These are phyloP conservation scores for Rhizophora apiculata DNA, from an alignment of 345 rosid genomes.

Conservation along the genomic window DNA sequence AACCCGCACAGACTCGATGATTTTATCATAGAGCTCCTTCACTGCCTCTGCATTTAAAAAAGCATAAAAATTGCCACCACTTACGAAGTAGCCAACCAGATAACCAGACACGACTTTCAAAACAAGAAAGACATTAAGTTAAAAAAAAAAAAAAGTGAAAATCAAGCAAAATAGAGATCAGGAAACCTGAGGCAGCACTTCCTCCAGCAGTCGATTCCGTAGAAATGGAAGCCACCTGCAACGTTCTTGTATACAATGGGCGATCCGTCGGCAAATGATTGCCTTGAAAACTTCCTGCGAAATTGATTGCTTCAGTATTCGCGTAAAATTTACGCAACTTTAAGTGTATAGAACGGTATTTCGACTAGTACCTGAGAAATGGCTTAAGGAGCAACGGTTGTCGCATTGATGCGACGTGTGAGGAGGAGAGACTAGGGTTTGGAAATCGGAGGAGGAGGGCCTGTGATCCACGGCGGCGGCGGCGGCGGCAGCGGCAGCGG, in stretches of 20 bases:
- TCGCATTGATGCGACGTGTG: constrained; percentile 25
- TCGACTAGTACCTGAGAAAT: constrained; percentile 30
- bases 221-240: constrained; percentile 35
- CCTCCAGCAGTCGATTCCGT: constrained; percentile 24
- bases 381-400: constrained; percentile 10
- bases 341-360: background rate
- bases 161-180: background rate
- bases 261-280: constrained; percentile 15
- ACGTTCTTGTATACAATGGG: constrained; percentile 19
- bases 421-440: constrained; percentile 10
- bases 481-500: constrained; percentile 6
- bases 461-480: constrained; percentile 18
- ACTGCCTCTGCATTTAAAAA: constrained; percentile 51
- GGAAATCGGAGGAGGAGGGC: constrained; percentile 22
- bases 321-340: background rate
- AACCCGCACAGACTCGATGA: constrained; percentile 53
- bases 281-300: constrained; percentile 22
- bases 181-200: constrained; percentile 49
- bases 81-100: background rate
- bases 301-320: background rate
- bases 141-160: background rate
- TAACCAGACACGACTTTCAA: background rate
- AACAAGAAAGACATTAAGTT: background rate
- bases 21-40: constrained; percentile 62
- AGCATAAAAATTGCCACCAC: background rate